Evolutionary conservation across 768 basidiomycete genomes (phyloP).

Genomic region (Fomitopsis serialis): DNA sequence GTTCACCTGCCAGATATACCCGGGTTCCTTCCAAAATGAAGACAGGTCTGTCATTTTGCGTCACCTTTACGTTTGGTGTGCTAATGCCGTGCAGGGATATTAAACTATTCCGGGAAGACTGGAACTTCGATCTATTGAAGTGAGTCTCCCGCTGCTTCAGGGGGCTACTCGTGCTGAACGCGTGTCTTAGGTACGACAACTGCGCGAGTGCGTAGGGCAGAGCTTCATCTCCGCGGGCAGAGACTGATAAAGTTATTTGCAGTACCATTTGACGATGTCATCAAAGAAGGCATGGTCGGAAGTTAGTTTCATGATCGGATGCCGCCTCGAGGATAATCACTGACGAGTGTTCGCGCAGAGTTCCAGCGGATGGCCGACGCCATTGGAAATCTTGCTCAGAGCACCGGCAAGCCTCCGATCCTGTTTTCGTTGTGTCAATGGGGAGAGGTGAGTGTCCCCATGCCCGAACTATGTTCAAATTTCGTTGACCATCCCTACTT

Average conservation of each 20-base stretch:
- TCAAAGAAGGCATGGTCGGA: slow-evolving; percentile 18
- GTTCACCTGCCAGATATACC: slow-evolving; percentile 62
- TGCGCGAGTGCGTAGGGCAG: slow-evolving; percentile 38
- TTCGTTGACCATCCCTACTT: neutral
- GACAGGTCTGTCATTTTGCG: slow-evolving; percentile 31
- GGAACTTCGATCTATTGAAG: slow-evolving; percentile 68
- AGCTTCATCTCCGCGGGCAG: no score
- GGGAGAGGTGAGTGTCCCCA: slow-evolving; percentile 44
- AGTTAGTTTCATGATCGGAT: slow-evolving; percentile 34
- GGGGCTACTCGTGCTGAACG: neutral
- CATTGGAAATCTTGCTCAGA: slow-evolving; percentile 41
- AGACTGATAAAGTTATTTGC: no score
- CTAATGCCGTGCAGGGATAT: slow-evolving; percentile 37
- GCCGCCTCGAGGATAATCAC: neutral
- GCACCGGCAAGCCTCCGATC: slow-evolving; percentile 47
- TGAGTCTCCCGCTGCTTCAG: slow-evolving; percentile 21
- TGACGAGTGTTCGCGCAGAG: slow-evolving; percentile 31
- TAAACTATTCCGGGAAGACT: slow-evolving; percentile 50
- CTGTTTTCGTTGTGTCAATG: slow-evolving; percentile 63
- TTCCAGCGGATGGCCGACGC: slow-evolving; percentile 58
- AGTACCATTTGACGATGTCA: slow-evolving; percentile 10
- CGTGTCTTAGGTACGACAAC: slow-evolving; percentile 43
- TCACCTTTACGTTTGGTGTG: neutral
- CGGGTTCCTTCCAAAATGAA: slow-evolving; percentile 62
- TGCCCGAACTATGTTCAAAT: slow-evolving; percentile 1